Percentiles rank a stretch among this genome's conserved stretches.
Evolutionary conservation across 768 basidiomycete genomes (phyloP).

Genomic region (Suillus cothurnatus): DNA sequence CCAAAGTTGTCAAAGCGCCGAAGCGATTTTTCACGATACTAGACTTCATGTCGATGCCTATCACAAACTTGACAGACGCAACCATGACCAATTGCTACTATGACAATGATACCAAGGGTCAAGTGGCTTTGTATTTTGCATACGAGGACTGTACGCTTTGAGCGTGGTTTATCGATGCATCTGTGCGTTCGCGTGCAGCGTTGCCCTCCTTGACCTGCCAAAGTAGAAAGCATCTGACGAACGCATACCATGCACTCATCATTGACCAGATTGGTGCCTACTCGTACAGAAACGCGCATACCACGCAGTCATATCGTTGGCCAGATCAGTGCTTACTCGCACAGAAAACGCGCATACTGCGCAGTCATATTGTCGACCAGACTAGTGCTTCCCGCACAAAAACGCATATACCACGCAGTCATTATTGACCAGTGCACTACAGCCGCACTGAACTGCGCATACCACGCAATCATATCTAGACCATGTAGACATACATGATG

Average conservation of each 20-base stretch:
- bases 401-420: background rate
- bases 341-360: background rate
- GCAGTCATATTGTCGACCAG: background rate
- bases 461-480: background rate
- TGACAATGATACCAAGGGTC: conserved; percentile 10
- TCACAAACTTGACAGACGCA: conserved; percentile 2
- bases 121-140: conserved; percentile 11
- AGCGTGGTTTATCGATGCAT: conserved; percentile 12
- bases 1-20: background rate
- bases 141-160: conserved; percentile 8
- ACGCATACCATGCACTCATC: background rate
- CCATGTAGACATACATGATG: background rate
- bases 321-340: background rate
- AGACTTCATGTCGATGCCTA: conserved; percentile 2
- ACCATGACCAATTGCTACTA: background rate
- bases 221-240: background rate
- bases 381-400: background rate
- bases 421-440: background rate
- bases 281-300: background rate
- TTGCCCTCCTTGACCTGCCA: conserved; percentile 9
- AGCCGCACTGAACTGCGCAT: background rate
- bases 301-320: background rate
- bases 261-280: background rate
- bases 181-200: conserved; percentile 8
- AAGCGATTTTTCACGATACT: background rate